Evolutionary conservation across 768 basidiomycete genomes (phyloP), one percentile per base, ranked within the genome.

Genomic region (Rubroboletus pulcherrimus): DNA sequence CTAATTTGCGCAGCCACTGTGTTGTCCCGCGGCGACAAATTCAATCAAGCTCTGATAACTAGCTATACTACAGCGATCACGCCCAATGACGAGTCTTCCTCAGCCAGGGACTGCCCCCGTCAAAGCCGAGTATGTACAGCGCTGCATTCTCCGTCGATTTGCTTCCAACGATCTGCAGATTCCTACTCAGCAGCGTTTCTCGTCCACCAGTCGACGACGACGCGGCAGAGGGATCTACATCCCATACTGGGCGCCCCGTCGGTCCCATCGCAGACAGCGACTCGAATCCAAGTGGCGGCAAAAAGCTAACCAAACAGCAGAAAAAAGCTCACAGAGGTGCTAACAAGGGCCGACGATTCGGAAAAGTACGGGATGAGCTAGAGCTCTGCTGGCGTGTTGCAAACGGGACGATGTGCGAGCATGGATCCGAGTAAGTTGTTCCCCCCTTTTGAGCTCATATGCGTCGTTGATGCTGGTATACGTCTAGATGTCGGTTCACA

Each of bases 341-440:
- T 56, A 97, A 96, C 71, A 95, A 93, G 67, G 86, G 83, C 12
- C 73, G 95, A 40, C 79, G 84, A 14, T 94, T 93, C 70, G 84
- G 79, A 17, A 87, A 87, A 66, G 77, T 89, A 17, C 78, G 82
- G 51, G 94, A 95, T 64, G 88, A 89, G 42, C 72, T 92, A 3
- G 86, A 92, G 34, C 74, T 98, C 29, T 98, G 95, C 72, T 89
- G 86, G 81, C 81, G 78, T 49, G 73, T 93, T 49, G 93, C 91
- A 3, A 82, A 77, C 49, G 89, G 87, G 0, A 74, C 77, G 34
- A 63, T 75, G 8, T 97, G 94, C 65, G 85, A 89, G 58, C 83
- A 83, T 61, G 89, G 89, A 19, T 71, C 77, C 50, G 77, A 84
- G 84, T 87, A 60, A 61, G 83, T 29, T 26, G 14, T n/a, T 0